A percentile compares a stretch with the other conserved stretches of the same genome.
phyloP scores from a whole-genome alignment of 352 stramenopile genomes.

The Pythium brachiatum region DNA sequence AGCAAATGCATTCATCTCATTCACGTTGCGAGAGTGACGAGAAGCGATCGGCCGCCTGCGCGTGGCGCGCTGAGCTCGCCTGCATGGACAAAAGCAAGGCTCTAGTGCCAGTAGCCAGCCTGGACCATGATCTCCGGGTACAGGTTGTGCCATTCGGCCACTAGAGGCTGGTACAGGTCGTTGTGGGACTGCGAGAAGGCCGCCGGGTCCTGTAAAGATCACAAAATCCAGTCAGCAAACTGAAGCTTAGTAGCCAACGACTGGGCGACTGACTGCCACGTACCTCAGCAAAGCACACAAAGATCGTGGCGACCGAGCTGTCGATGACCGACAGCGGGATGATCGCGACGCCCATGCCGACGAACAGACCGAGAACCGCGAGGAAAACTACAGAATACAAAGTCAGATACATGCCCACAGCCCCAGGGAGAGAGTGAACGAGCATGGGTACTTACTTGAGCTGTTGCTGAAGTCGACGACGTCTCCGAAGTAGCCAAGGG shows the following conservation, averaged over 20 bases:
- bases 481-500: slow-evolving; percentile 50
- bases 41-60: too few species aligned
- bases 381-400: slow-evolving; percentile 44
- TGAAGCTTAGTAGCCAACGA: neutral
- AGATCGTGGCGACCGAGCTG: slow-evolving; percentile 94
- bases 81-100: too few species aligned
- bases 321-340: slow-evolving; percentile 92
- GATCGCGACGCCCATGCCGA: slow-evolving; percentile 85
- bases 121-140: slow-evolving; percentile 89
- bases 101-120: slow-evolving; percentile 70
- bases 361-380: slow-evolving; percentile 83
- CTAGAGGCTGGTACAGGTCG: slow-evolving; percentile 77
- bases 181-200: slow-evolving; percentile 80
- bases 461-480: slow-evolving; percentile 62
- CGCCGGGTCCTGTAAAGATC: slow-evolving; percentile 44
- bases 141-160: slow-evolving; percentile 86
- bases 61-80: too few species aligned
- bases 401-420: neutral
- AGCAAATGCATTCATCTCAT: slow-evolving; percentile 1
- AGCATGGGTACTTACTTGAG: slow-evolving; percentile 35
- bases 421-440: neutral
- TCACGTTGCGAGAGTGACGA: neutral
- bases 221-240: neutral
- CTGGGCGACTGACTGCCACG: slow-evolving; percentile 14
- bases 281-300: slow-evolving; percentile 95